A percentile compares a stretch with the other conserved stretches of the same genome.
Evolutionary conservation across 768 basidiomycete species (phyloP).

Genomic region (Ephemerocybe angulata): DNA sequence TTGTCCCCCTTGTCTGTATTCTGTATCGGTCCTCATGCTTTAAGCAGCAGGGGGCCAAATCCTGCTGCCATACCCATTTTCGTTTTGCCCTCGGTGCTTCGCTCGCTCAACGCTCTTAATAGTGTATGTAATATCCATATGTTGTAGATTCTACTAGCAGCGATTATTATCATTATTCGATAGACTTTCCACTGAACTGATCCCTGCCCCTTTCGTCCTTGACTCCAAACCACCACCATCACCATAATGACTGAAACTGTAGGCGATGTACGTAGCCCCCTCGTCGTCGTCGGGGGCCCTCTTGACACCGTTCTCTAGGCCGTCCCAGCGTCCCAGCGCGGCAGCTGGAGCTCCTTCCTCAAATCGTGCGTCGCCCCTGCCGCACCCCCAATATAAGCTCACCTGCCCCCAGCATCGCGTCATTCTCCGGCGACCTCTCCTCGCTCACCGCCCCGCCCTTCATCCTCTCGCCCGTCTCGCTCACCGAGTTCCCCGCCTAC

Average conservation of each 20-base stretch:
- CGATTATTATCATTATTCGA: constrained; percentile 8
- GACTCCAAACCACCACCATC: constrained; percentile 10
- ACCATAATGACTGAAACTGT: constrained; percentile 20
- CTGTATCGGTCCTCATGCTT: constrained; percentile 3
- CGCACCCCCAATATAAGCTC: constrained; percentile 6
- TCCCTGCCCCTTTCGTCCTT: background rate
- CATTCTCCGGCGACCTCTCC: constrained; percentile 85
- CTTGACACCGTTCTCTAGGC: constrained; percentile 34
- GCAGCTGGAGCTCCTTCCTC: constrained; percentile 87
- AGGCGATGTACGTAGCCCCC: constrained; percentile 22
- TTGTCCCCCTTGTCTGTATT: constrained; percentile 7
- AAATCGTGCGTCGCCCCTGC: constrained; percentile 65
- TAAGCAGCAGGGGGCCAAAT: constrained; percentile 6
- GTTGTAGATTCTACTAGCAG: constrained; percentile 8
- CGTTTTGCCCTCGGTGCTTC: background rate
- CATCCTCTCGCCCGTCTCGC: constrained; percentile 86
- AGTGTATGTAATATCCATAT: constrained; percentile 12
- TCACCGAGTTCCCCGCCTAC: constrained; percentile 94
- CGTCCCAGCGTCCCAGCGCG: constrained; percentile 78
- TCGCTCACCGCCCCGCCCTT: constrained; percentile 84
- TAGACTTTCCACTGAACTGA: background rate
- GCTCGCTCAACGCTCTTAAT: background rate
- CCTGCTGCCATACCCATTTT: constrained; percentile 1
- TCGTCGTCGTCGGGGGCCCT: background rate
- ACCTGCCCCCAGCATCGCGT: constrained; percentile 57